phyloP scores from a whole-genome alignment of 2,329 filamentous ascomycete genomes.

The Sclerotinia sclerotiorum region DNA sequence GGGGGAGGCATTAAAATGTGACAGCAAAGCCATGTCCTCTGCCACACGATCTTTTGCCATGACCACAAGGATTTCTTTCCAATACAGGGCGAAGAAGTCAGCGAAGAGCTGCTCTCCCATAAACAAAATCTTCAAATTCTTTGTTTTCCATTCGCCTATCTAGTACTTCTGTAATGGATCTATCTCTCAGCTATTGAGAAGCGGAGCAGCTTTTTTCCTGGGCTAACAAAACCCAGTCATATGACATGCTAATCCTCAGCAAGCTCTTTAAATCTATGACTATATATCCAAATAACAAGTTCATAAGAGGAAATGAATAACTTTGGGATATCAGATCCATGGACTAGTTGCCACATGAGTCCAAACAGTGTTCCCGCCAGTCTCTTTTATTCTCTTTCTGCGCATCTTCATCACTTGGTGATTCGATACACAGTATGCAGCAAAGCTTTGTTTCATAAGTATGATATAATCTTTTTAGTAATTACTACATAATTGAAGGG shows the following conservation, averaged over 20 bases:
- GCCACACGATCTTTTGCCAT: neutral
- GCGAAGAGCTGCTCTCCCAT: constrained; percentile 12
- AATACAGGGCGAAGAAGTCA: neutral
- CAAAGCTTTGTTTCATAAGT: neutral
- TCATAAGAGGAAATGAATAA: neutral
- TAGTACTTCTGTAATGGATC: constrained; percentile 18
- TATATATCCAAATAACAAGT: neutral
- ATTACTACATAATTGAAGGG: neutral
- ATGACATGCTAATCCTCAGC: neutral
- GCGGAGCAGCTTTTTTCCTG: neutral
- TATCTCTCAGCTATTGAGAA: neutral
- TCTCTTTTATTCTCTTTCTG: neutral
- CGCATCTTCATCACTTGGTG: neutral
- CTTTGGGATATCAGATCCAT: neutral
- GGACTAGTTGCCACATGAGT: neutral
- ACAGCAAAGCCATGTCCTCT: neutral
- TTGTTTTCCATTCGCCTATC: constrained; percentile 28
- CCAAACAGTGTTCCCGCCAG: fast-evolving
- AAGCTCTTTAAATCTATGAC: neutral
- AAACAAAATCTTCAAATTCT: constrained; percentile 20
- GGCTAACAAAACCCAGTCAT: neutral
- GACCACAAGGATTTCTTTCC: constrained; percentile 10
- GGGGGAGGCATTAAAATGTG: neutral
- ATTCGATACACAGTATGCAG: neutral
- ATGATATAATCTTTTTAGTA: neutral